Evolutionary conservation across 2,329 filamentous ascomycete genomes (phyloP).

Genomic region (Pseudogymnoascus sp.): DNA sequence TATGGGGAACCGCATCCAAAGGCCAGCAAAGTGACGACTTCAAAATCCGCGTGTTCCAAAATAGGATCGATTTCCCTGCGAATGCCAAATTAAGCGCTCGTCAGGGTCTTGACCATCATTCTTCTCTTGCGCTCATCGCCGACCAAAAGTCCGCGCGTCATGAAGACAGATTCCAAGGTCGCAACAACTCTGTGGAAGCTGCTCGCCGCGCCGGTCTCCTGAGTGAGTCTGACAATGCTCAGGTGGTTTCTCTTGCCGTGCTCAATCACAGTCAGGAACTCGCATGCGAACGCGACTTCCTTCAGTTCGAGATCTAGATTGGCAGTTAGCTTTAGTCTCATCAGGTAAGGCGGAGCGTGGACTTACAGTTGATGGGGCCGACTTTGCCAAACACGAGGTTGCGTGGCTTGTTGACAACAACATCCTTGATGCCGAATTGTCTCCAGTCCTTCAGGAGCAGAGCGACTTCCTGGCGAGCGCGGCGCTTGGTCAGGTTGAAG

Average conservation of each 20-base stretch:
- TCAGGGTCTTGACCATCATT: conserved; percentile 65
- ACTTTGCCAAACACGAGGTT: conserved; percentile 77
- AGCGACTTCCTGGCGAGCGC: conserved; percentile 69
- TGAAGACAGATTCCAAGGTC: conserved; percentile 63
- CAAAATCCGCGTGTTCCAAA: conserved; percentile 7
- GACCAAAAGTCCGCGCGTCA: conserved; percentile 58
- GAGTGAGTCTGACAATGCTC: conserved; percentile 76
- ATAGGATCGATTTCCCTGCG: background rate
- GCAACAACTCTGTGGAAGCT: conserved; percentile 81
- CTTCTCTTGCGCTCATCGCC: conserved; percentile 57
- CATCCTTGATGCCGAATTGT: conserved; percentile 70
- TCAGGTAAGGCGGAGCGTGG: background rate
- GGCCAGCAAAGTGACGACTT: background rate
- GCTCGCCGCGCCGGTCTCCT: conserved; percentile 84
- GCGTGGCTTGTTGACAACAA: conserved; percentile 69
- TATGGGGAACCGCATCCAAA: conserved; percentile 1
- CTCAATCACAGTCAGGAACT: conserved; percentile 84
- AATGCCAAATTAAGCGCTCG: conserved; percentile 1
- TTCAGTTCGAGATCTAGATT: conserved; percentile 67
- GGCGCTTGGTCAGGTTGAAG: conserved; percentile 63
- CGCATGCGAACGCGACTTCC: conserved; percentile 78
- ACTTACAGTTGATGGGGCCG: conserved; percentile 69
- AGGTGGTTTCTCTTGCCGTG: conserved; percentile 70
- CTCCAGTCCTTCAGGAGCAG: conserved; percentile 73
- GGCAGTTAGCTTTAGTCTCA: conserved; percentile 18